These are phyloP conservation scores for Kwoniella dendrophila DNA, from an alignment of 768 basidiomycete genomes.

Conservation along the genomic window DNA sequence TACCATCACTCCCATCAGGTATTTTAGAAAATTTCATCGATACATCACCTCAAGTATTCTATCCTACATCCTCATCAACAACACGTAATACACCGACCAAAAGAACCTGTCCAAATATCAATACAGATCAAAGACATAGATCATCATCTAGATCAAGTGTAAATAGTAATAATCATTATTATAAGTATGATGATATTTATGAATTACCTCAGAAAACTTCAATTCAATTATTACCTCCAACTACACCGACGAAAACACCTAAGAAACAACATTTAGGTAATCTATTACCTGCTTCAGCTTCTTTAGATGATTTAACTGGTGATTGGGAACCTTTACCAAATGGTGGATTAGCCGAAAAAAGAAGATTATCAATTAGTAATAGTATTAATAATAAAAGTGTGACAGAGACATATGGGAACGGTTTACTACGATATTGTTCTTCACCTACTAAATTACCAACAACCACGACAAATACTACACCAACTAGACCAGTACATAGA, in stretches of 20 bases:
- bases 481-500: conserved; percentile 23
- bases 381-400: no score
- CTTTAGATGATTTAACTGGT: conserved; percentile 12
- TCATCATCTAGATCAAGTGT: conserved; percentile 4
- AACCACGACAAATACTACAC: conserved; percentile 9
- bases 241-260: no score
- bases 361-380: conserved; percentile 13
- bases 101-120: conserved; percentile 3
- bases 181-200: no score
- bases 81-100: conserved; percentile 15
- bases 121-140: no score
- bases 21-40: conserved; percentile 22
- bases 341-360: conserved; percentile 12
- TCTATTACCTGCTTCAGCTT: conserved; percentile 15
- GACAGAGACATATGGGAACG: neutral
- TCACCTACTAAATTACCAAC: no score
- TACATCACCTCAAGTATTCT: conserved; percentile 31
- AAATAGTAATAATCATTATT: no score
- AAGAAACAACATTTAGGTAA: neutral
- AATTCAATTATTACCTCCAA: neutral
- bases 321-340: conserved; percentile 24
- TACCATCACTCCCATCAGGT: conserved; percentile 26
- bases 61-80: conserved; percentile 29
- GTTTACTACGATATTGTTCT: neutral
- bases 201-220: no score